Evolutionary conservation across 352 stramenopile genomes (phyloP).

Genomic region (Globisporangium middletonii): DNA sequence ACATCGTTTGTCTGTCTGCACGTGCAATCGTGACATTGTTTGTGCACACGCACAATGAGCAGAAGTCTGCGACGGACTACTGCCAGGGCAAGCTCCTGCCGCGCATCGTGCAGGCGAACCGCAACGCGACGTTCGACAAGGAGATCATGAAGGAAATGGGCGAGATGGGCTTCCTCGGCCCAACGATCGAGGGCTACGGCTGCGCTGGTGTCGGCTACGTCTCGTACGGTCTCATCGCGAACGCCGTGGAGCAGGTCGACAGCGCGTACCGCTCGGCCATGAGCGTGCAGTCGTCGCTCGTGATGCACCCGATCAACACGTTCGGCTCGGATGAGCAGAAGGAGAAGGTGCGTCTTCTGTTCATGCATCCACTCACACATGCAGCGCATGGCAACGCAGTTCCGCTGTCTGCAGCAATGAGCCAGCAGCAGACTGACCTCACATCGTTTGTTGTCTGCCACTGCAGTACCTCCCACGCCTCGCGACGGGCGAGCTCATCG

Average conservation of each 20-base stretch:
- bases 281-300: constrained; percentile 96
- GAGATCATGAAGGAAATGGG: constrained; percentile 94
- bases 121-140: constrained; percentile 92
- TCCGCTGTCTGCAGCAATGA: not conserved
- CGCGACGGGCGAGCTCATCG: constrained; percentile 93
- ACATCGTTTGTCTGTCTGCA: not conserved
- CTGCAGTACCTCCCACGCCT: constrained; percentile 92
- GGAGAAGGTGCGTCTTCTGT: constrained; percentile 62
- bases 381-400: not conserved
- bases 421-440: not conserved
- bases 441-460: not conserved
- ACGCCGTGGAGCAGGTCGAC: constrained; percentile 95
- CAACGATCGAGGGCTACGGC: constrained; percentile 94
- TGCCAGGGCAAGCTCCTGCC: constrained; percentile 93
- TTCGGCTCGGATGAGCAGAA: constrained; percentile 96
- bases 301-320: constrained; percentile 98
- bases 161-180: constrained; percentile 91
- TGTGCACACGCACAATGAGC: not conserved
- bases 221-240: constrained; percentile 95
- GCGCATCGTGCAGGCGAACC: constrained; percentile 92
- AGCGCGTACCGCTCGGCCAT: constrained; percentile 96
- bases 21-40: not conserved
- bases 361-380: not conserved
- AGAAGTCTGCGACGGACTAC: constrained; percentile 92
- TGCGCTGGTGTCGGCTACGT: constrained; percentile 94